Percentiles rank a stretch among this genome's conserved stretches.
phyloP scores from a whole-genome alignment of 2,329 filamentous ascomycete species.

The Diaporthe sp. region DNA sequence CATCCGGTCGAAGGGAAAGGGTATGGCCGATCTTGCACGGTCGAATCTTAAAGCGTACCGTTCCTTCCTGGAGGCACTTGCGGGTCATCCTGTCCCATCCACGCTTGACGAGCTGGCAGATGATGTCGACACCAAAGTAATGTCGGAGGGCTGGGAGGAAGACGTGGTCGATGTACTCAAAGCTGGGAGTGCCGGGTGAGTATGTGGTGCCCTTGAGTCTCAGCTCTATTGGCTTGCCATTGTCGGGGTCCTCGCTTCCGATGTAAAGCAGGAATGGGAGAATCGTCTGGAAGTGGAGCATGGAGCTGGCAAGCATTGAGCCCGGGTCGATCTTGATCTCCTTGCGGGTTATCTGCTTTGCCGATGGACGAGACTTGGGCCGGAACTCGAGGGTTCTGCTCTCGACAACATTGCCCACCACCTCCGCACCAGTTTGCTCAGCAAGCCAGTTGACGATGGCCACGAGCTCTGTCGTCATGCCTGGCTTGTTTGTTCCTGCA shows the following conservation, averaged over 20 bases:
- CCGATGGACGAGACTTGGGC: constrained; percentile 49
- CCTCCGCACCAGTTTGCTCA: constrained; percentile 60
- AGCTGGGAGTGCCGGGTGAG: constrained; percentile 64
- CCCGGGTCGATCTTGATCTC: constrained; percentile 61
- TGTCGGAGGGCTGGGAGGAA: constrained; percentile 64
- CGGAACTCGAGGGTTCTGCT: constrained; percentile 60
- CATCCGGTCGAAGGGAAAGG: constrained; percentile 45
- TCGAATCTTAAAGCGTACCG: constrained; percentile 56
- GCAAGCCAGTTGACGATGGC: constrained; percentile 65
- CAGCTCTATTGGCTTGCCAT: constrained; percentile 57
- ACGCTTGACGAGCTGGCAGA: constrained; percentile 55
- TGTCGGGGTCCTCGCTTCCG: constrained; percentile 45
- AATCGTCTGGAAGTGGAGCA: constrained; percentile 70
- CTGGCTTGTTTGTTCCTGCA: constrained; percentile 44
- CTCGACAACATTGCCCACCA: constrained; percentile 62
- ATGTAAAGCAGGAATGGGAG: constrained; percentile 69
- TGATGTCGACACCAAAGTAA: constrained; percentile 59
- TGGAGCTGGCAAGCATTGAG: constrained; percentile 62
- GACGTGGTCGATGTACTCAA: constrained; percentile 72
- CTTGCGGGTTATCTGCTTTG: constrained; percentile 50
- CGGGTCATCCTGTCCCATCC: constrained; percentile 60
- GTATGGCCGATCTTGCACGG: constrained; percentile 48
- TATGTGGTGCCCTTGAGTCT: constrained; percentile 70
- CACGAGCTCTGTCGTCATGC: constrained; percentile 70
- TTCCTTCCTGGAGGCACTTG: constrained; percentile 47